Base-by-base conservation (phyloP, 2,329 filamentous ascomycete species). In the Xylariales sp. region DNA sequence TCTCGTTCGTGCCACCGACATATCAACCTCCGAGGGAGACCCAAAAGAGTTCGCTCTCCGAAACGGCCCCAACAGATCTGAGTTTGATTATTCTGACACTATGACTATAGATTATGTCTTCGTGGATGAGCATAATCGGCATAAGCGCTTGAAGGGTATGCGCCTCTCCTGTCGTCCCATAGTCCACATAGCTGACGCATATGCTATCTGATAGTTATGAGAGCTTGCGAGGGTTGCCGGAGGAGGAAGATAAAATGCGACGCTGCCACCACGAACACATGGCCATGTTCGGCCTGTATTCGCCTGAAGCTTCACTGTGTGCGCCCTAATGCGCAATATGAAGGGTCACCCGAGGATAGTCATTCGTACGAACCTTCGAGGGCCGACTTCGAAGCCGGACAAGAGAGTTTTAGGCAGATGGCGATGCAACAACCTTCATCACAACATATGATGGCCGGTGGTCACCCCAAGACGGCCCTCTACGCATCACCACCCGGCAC, bases 241-340 rank as follows among this genome's bases (percentile, higher is more conserved):
- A 91, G 94, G 81, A 89, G 95, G 76, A 99, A 99, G 81, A 99
- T 99, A 79, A 97, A 97, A 80, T 99, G 95, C 82, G 96, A 98
- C 83, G 94, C 95, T 60, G 95, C 95, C 23, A 97, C 95, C 14
- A 97, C 94, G 48, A 97, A 98, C 80, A 94, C 93, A 45, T 98
- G 96, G 95, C 96, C 96, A 34, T 98, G 95, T 80, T 96, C 94
- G 48, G 93, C 96, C 43, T 99, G 95, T 79, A 91, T 94, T 69
- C 89, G 95, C 56, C 84, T 98, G 70, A 98, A 97, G 83, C 87
- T 97, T 67, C 93, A 96, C 75, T 98, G 96, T 79, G 91, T 97
- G 32, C 93, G 94, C 53, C 96, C 95, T 3, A 94, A 93, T 64
- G 90, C 94, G 66, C 89, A 89, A 69, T 91, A 92, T 74, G 92